These are phyloP conservation scores for Parietichytrium sp. DNA, from an alignment of 108 stramenopile genomes.

Conservation along the genomic window DNA sequence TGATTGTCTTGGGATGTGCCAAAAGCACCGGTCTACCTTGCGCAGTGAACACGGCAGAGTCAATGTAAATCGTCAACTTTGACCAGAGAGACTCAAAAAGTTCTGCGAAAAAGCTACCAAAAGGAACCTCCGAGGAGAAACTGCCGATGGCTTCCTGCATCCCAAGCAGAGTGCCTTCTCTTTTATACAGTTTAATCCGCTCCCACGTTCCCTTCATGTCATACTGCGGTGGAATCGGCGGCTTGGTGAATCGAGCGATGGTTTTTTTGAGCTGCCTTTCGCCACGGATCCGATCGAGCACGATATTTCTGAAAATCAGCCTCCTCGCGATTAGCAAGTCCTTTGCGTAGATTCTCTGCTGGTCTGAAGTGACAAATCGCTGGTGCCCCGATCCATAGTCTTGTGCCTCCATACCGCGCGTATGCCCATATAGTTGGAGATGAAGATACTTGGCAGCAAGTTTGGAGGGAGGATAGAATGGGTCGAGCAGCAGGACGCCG, in stretches of 20 bases:
- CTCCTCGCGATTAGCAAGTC: constrained; percentile 9
- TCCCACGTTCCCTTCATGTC: constrained; percentile 34
- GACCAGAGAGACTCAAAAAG: constrained; percentile 12
- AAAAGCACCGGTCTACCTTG: constrained; percentile 18
- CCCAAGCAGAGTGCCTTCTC: too few species aligned
- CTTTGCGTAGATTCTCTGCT: constrained; percentile 4
- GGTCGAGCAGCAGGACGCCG: neutral
- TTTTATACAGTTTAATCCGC: too few species aligned
- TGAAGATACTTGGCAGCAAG: neutral
- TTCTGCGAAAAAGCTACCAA: neutral
- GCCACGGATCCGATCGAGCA: neutral
- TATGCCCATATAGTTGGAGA: neutral
- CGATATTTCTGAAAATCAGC: neutral
- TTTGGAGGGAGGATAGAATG: constrained; percentile 6
- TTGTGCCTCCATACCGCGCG: neutral
- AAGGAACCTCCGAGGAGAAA: neutral
- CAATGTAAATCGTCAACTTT: neutral
- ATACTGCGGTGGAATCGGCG: neutral
- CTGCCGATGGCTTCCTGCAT: neutral
- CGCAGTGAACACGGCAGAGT: neutral
- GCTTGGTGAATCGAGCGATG: neutral
- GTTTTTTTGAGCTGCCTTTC: neutral
- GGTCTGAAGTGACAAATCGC: neutral
- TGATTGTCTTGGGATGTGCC: neutral
- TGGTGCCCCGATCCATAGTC: constrained; percentile 5